These are phyloP conservation scores for Purshia tridentata DNA, from an alignment of 306 rosid species.

Conservation along the genomic window DNA sequence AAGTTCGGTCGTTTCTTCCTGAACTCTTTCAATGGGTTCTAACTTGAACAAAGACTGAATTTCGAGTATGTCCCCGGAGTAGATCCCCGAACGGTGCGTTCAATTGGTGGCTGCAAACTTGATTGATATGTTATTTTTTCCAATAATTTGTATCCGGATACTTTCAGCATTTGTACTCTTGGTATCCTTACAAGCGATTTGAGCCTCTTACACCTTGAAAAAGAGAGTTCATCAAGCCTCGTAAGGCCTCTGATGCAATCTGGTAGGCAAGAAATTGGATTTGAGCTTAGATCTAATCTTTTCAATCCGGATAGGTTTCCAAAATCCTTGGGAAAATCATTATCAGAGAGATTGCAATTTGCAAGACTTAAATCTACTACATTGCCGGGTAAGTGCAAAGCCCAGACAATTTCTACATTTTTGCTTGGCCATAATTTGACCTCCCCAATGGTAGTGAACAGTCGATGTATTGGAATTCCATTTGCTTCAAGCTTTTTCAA, in stretches of 20 bases:
- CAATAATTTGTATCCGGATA: background rate
- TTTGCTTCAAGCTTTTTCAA: background rate
- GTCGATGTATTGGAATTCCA: background rate
- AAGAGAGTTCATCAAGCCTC: background rate
- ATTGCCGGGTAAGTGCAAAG: background rate
- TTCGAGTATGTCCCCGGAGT: background rate
- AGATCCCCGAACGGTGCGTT: too few relatives aligned
- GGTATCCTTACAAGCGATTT: background rate
- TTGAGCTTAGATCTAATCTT: background rate
- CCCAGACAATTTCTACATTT: background rate
- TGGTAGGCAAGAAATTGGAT: background rate
- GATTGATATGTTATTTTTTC: background rate
- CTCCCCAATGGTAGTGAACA: background rate
- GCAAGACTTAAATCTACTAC: background rate
- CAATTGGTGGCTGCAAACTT: too few relatives aligned
- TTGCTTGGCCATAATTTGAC: background rate
- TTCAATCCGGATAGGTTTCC: background rate
- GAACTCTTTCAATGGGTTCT: background rate
- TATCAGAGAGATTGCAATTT: background rate
- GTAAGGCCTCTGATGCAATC: background rate
- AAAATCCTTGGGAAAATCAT: background rate
- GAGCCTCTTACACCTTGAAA: rapidly evolving
- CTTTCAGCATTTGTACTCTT: background rate
- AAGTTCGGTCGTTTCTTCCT: background rate
- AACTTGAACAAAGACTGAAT: rapidly evolving